Evolutionary conservation across 202 grass and related monocot genomes (phyloP), one percentile per base, ranked within the genome.

Genomic region (Panicum hallii): DNA sequence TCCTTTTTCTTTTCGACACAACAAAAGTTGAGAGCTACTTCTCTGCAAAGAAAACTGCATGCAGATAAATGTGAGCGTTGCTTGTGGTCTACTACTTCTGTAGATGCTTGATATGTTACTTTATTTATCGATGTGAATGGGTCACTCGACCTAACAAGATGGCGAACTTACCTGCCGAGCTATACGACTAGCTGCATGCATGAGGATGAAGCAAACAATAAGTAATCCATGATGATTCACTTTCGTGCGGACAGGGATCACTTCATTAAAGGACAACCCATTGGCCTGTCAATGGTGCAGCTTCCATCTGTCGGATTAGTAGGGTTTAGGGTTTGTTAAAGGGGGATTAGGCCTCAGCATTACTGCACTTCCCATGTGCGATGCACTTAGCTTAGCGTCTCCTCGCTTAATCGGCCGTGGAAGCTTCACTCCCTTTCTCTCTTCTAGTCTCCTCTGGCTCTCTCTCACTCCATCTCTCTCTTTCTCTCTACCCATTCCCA

Each of bases 371-470:
- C 15, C 63, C 84, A 84, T 90, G 81, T 87, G 75, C 70, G 48
- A 70, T 48, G 16, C 70, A 90, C 76, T 49, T 66, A 54, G 44
- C 50, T 46, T 45, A 60, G 47, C 23, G 6, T 23, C 10, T 28
- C 58, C 47, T 74, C 32, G 46, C 52, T 67, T 42, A 16, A 19
- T 30, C 65, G 43, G 41, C 45, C 10, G 23, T 87, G 70, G 81
- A 90, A 90, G 76, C 76, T 90, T 80, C 84, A 87, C 55, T n/a
- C 62, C 63, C 5, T 80, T 77, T 62, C 72, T 32, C 70, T 49
- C 32, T 26, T 1, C 26, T 26, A 26, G 26, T 26, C 26, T 14
- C 22, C 63, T 38, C 65, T 10, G 53, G 16, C 15, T 54, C 57
- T 45, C 68, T 5, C 43, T 16, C 11, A 15, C 11, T 50, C 64